A percentile compares a stretch with the other conserved stretches of the same genome.
These are phyloP conservation scores for Monosporozyma unispora DNA, from an alignment of 805 yeast species.

Conservation along the genomic window DNA sequence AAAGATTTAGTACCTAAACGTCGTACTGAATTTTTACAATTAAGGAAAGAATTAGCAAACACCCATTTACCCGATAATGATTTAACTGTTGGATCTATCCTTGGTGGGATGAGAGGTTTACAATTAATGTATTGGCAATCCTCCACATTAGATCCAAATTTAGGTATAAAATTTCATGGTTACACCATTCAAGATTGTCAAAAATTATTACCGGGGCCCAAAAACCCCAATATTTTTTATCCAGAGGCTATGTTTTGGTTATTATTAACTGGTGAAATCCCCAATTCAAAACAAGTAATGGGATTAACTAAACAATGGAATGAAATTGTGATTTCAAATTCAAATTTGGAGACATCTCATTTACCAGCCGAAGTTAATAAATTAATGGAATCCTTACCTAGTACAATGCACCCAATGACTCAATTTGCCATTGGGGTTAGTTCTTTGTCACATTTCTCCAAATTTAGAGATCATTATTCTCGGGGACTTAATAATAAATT, in stretches of 20 bases:
- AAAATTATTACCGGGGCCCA: constrained; percentile 41
- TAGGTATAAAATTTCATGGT: constrained; percentile 75
- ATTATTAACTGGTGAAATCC: constrained; percentile 64
- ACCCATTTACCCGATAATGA: constrained; percentile 34
- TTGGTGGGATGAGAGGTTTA: constrained; percentile 78
- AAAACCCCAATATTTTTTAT: constrained; percentile 47
- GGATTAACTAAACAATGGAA: constrained; percentile 54
- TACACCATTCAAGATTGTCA: constrained; percentile 67
- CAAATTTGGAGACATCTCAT: constrained; percentile 22
- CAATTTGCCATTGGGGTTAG: constrained; percentile 69
- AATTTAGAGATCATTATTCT: constrained; percentile 65
- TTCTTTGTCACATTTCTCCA: constrained; percentile 62
- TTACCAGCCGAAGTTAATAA: constrained; percentile 57
- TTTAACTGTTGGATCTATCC: constrained; percentile 35
- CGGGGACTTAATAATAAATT: constrained; percentile 53
- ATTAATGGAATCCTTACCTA: constrained; percentile 54
- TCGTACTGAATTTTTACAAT: constrained; percentile 32
- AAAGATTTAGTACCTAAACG: constrained; percentile 36
- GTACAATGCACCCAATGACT: constrained; percentile 74
- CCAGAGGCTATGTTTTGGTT: constrained; percentile 78
- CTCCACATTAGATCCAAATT: constrained; percentile 63
- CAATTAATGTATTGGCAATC: constrained; percentile 74
- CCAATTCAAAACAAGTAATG: constrained; percentile 49
- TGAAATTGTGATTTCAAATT: constrained; percentile 32
- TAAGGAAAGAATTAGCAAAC: constrained; percentile 32